phyloP scores from a whole-genome alignment of 306 rosid species.

The Calophaca sinica region DNA sequence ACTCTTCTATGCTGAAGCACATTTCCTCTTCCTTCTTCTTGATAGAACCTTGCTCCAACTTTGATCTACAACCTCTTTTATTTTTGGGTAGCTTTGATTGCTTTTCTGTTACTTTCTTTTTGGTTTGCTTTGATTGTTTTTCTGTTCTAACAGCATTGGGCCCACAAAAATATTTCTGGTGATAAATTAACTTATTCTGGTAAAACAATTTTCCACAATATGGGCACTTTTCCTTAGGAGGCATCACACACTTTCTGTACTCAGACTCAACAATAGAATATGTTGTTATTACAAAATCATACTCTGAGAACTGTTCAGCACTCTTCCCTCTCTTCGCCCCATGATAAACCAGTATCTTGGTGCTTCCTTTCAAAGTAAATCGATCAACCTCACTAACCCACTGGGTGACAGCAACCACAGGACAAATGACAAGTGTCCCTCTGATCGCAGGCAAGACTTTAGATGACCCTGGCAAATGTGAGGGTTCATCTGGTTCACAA shows the following conservation, averaged over 20 bases:
- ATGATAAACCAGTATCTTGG: slow-evolving; percentile 82
- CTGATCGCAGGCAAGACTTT: slow-evolving; percentile 52
- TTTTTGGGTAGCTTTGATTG: slow-evolving; percentile 81
- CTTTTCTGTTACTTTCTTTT: slow-evolving; percentile 63
- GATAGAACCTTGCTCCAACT: background rate
- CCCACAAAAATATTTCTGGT: slow-evolving; percentile 77
- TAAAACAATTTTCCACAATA: slow-evolving; percentile 61
- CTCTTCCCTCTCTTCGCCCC: slow-evolving; percentile 76
- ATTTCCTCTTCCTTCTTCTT: slow-evolving; percentile 7
- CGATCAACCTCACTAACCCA: slow-evolving; percentile 84
- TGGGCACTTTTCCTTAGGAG: slow-evolving; percentile 76
- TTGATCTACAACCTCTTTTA: slow-evolving; percentile 36
- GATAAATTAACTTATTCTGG: slow-evolving; percentile 48
- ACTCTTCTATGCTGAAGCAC: background rate
- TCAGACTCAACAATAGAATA: slow-evolving; percentile 85
- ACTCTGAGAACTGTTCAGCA: slow-evolving; percentile 55
- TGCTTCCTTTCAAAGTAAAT: slow-evolving; percentile 79
- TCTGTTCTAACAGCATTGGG: slow-evolving; percentile 71
- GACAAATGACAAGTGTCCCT: slow-evolving; percentile 90
- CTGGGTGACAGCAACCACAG: slow-evolving; percentile 89
- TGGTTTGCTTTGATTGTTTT: slow-evolving; percentile 84
- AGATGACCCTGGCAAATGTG: slow-evolving; percentile 59
- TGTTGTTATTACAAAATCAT: slow-evolving; percentile 88
- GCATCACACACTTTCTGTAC: slow-evolving; percentile 83
- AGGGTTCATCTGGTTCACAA: slow-evolving; percentile 50